Evolutionary conservation across 2,329 filamentous ascomycete species (phyloP).

Genomic region (Helotiales sp.): DNA sequence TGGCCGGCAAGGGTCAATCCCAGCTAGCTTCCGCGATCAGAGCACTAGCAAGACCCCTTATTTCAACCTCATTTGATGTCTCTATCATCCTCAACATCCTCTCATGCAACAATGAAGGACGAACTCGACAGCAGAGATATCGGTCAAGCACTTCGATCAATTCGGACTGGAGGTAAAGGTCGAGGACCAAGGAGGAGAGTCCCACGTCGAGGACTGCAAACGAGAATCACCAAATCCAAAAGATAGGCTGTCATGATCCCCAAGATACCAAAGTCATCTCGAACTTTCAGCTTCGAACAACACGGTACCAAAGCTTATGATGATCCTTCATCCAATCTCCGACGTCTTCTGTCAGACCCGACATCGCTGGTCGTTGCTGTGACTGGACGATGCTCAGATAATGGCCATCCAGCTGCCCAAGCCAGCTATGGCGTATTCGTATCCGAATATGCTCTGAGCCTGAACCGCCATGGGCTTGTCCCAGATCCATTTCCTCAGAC

Average conservation of each 20-base stretch:
- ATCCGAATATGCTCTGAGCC: neutral
- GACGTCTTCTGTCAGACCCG: conserved; percentile 13
- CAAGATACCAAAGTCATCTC: conserved; percentile 40
- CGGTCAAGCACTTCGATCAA: neutral
- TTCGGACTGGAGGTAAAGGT: neutral
- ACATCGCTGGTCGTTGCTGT: conserved; percentile 15
- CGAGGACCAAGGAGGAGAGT: neutral
- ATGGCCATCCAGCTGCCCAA: neutral
- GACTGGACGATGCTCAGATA: neutral
- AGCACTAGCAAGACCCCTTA: too few relatives aligned
- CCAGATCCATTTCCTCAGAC: conserved; percentile 12
- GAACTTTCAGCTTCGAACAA: conserved; percentile 38
- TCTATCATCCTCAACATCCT: too few relatives aligned
- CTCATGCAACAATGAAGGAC: neutral
- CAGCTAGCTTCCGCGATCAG: too few relatives aligned
- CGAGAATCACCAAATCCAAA: neutral
- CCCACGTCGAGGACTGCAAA: neutral
- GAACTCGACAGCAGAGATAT: neutral
- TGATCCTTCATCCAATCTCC: conserved; percentile 7
- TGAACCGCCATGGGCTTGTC: conserved; percentile 13
- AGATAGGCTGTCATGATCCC: neutral
- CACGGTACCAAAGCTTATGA: conserved; percentile 6
- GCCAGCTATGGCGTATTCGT: conserved; percentile 15
- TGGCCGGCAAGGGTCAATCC: too few relatives aligned
- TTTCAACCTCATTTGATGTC: too few relatives aligned